Evolutionary conservation across 2,329 filamentous ascomycete genomes (phyloP), one percentile per base, ranked within the genome.

Genomic region (Alternaria infectoria): DNA sequence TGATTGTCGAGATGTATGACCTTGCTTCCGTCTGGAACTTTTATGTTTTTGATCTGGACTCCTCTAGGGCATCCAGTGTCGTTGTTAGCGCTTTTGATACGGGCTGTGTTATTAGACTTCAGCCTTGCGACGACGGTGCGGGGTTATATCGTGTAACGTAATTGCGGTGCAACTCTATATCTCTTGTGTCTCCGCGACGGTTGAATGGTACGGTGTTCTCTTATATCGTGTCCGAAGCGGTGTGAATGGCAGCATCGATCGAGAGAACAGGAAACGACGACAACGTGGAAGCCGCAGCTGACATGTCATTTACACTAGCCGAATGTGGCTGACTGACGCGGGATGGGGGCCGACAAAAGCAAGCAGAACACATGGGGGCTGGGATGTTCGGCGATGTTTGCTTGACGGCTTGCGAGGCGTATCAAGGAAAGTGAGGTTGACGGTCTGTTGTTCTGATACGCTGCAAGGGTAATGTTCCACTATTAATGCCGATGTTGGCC

Each of bases 311-410:
- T 54, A 21, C 56, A 51, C 60, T 62, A 59, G 60, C 50, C 56
- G 49, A 32, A 54, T 26, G 40, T 47, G 51, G 60, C 49, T 44
- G 57, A 28, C 57, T 52, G 40, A 40, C 50, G 45, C 47, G 57
- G 49, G 56, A 50, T 23, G 60, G 60, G 59, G 47, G 56, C 50
- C 56, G 60, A 56, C 55, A 62, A 62, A 62, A 62, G 60, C 56
- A 62, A 62, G 30, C n/a, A 46, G 45, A 19, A 55, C 47, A 57
- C 57, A 45, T 54, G 44, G 26, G 23, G 9, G 28, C 32, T 54
- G 25, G 45, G 50, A 47, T 32, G 50, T 55, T 49, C 56, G 45
- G 60, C 60, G 45, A 36, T 59, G 50, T 62, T 62, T 62, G 60
- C 50, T 54, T 55, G 56, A 43, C 55, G 40, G 36, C 50, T 46